These are phyloP conservation scores for Penicillium sclerotigenum DNA, from an alignment of 2,329 filamentous ascomycete species.

Conservation along the genomic window DNA sequence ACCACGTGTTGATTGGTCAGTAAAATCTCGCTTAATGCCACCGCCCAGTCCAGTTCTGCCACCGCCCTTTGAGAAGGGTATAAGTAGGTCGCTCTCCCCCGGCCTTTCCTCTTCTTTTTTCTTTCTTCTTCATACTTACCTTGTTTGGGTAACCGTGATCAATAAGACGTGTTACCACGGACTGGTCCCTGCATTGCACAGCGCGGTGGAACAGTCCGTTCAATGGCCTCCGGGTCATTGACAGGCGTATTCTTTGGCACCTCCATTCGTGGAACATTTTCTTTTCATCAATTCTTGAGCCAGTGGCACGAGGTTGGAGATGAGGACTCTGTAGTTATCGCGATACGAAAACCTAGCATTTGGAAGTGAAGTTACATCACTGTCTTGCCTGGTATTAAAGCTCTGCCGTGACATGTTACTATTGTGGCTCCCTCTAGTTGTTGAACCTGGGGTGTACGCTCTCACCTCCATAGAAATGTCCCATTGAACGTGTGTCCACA, in stretches of 20 bases:
- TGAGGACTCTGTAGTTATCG: too few species aligned
- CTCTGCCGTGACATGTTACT: too few species aligned
- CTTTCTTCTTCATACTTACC: conserved; percentile 53
- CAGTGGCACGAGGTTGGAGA: conserved; percentile 34
- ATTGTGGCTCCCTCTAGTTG: too few species aligned
- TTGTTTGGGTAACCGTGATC: conserved; percentile 50
- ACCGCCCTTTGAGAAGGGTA: conserved; percentile 3
- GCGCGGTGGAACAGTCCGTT: conserved; percentile 50
- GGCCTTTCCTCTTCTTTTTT: conserved; percentile 31
- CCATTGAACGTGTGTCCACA: not conserved
- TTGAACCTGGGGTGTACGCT: too few species aligned
- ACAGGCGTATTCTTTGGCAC: conserved; percentile 42
- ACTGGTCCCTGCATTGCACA: conserved; percentile 58
- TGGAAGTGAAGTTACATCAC: too few species aligned
- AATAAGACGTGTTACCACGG: conserved; percentile 46
- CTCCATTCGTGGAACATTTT: conserved; percentile 24
- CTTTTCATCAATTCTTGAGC: conserved; percentile 37
- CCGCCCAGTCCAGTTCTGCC: conserved; percentile 5
- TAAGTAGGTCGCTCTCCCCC: conserved; percentile 28
- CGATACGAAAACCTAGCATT: too few species aligned
- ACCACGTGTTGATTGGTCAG: too few species aligned
- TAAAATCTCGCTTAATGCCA: conserved; percentile 32
- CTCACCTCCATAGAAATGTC: too few species aligned
- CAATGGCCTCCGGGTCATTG: conserved; percentile 47
- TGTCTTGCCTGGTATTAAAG: too few species aligned